Base-by-base conservation (phyloP, 352 stramenopile species). In the Nothophytophthora sp. region DNA sequence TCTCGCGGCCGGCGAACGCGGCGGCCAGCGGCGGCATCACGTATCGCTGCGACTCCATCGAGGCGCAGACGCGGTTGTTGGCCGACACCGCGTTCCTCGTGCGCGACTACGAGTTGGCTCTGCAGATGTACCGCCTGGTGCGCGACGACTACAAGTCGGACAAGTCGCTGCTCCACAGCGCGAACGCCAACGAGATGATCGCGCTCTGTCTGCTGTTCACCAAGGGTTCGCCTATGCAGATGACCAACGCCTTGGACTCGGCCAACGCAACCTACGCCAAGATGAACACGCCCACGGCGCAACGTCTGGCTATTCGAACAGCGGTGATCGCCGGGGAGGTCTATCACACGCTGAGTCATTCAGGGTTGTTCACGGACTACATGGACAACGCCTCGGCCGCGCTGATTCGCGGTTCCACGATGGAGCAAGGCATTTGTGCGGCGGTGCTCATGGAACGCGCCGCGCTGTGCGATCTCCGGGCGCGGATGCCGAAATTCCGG, bases 111-210 rank as follows among this genome's bases (percentile, higher is more conserved):
- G 89, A 97, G 10, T 54, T 96, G 33, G 90, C 90, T 15, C 55
- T 94, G 45, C 78, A 90, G 51, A 97, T 92, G 83, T 97, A 97
- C 62, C 77, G 86, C 6, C 79, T 97, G 24, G 90, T 86, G 20
- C 74, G 90, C 13, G 90, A 97, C 43, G 90, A 97, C 64, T 97
- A 90, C 55, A 96, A 94, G 51, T 89, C 81, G 9, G 87, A 96
- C 69, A 94, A 92, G 67, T 91, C 86, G 10, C 39, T 88, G 24
- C 71, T 90, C 33, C 86, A 96, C 37, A 83, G 72, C 32, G 86
- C 82, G 1, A 87, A 91, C 53, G 81, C 81, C 1, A 94, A 94
- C 60, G 86, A 96, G 49, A 92, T 92, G 85, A 95, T 96, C 49
- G 84, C 86, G 16, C 29, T 96, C 16, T 95, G 84, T 37, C 53